Conservation (phyloP, 2,329 filamentous ascomycete genomes). For the Clonostachys solani region DNA sequence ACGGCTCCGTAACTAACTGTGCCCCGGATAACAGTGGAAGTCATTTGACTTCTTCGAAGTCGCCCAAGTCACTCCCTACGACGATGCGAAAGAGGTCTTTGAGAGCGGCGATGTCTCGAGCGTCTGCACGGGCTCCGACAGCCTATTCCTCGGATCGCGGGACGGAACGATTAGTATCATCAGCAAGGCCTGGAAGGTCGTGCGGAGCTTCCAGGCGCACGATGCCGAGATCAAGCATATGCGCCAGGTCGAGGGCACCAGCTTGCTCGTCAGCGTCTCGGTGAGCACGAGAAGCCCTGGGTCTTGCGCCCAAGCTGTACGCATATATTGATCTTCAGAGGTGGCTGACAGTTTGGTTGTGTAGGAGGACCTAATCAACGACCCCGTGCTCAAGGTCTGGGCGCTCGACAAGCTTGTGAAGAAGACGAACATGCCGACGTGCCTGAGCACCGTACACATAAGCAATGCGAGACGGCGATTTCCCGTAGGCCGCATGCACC, state of each 20-base stretch:
- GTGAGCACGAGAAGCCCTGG: conserved; percentile 27
- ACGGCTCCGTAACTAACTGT: conserved; percentile 1
- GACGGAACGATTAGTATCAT: conserved; percentile 87
- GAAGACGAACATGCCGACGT: conserved; percentile 86
- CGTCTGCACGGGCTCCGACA: conserved; percentile 82
- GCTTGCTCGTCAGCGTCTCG: conserved; percentile 77
- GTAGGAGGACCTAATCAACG: conserved; percentile 79
- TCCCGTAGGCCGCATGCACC: conserved; percentile 54
- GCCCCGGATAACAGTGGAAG: conserved; percentile 70
- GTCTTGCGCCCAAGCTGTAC: background rate
- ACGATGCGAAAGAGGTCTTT: conserved; percentile 74
- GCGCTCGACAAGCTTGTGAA: conserved; percentile 90
- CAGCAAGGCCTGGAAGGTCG: conserved; percentile 80
- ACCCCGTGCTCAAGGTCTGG: conserved; percentile 96
- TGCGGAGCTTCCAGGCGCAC: conserved; percentile 83
- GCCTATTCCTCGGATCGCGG: conserved; percentile 80
- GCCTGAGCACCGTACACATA: conserved; percentile 79
- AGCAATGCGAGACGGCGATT: conserved; percentile 91
- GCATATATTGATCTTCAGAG: background rate
- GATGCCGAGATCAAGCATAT: conserved; percentile 83
- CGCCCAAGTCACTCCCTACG: conserved; percentile 74
- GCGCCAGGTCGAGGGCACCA: conserved; percentile 84
- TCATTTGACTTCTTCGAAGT: conserved; percentile 99
- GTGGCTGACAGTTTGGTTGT: background rate
- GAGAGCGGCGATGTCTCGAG: conserved; percentile 80